Conservation (phyloP, 257 asterid species). For the Fraxinus anomala region DNA sequence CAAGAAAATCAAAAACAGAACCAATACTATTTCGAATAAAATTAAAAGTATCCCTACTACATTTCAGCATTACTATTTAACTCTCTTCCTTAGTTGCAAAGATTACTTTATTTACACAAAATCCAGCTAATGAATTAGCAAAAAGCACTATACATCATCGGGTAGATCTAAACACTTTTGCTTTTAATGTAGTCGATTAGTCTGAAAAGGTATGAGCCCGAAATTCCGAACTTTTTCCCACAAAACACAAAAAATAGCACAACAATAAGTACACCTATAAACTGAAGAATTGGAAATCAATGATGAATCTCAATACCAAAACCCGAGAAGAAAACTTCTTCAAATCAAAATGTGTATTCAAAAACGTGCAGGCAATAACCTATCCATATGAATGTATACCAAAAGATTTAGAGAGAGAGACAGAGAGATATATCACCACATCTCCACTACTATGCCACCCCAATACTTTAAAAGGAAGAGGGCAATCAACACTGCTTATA, state of each 20-base stretch:
- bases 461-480: conserved; percentile 20
- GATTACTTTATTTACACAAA: not conserved
- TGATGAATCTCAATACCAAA: conserved; percentile 26
- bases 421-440: conserved; percentile 25
- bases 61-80: not conserved
- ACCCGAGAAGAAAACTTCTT: conserved; percentile 28
- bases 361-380: conserved; percentile 27
- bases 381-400: conserved; percentile 5
- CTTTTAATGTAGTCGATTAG: conserved; percentile 26
- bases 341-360: conserved; percentile 12
- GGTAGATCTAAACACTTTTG: conserved; percentile 23
- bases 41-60: conserved; percentile 1
- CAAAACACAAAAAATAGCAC: conserved; percentile 7
- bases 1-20: conserved; percentile 16
- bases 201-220: conserved; percentile 26
- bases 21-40: not conserved
- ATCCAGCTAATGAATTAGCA: conserved; percentile 7
- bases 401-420: conserved; percentile 13
- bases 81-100: conserved; percentile 7
- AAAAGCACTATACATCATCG: not conserved
- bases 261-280: conserved; percentile 39
- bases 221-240: conserved; percentile 28
- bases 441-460: conserved; percentile 30
- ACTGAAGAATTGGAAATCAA: conserved; percentile 25
- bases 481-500: not conserved